Evolutionary conservation across 2,329 filamentous ascomycete genomes (phyloP).

Genomic region (Calcarisporium arbuscula): DNA sequence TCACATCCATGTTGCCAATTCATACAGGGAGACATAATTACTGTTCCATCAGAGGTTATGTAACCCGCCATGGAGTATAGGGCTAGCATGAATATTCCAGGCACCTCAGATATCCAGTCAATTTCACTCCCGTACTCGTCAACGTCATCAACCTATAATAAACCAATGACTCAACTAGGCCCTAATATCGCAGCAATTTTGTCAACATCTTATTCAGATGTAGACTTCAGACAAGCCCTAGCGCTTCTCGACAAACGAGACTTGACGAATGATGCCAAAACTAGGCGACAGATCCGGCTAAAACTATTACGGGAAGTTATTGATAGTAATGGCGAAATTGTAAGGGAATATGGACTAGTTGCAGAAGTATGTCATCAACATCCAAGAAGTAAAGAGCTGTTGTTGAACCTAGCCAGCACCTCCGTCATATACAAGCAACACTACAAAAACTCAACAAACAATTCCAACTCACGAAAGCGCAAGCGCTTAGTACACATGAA

Average conservation of each 20-base stretch:
- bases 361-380: slow-evolving; percentile 60
- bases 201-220: slow-evolving; percentile 86
- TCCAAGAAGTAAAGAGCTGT: slow-evolving; percentile 1
- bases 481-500: slow-evolving; percentile 67
- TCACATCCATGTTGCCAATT: too few species aligned
- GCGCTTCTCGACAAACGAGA: slow-evolving; percentile 67
- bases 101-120: slow-evolving; percentile 38
- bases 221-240: slow-evolving; percentile 83
- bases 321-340: slow-evolving; percentile 82
- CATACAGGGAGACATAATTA: too few species aligned
- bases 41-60: too few species aligned
- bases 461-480: slow-evolving; percentile 72
- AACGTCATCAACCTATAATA: slow-evolving; percentile 52
- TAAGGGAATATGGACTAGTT: slow-evolving; percentile 82
- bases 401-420: slow-evolving; percentile 56
- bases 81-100: too few species aligned
- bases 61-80: too few species aligned
- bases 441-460: slow-evolving; percentile 73
- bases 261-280: slow-evolving; percentile 68
- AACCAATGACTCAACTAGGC: slow-evolving; percentile 59
- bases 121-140: slow-evolving; percentile 73
- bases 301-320: slow-evolving; percentile 90
- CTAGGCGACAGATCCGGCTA: slow-evolving; percentile 70
- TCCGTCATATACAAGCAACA: slow-evolving; percentile 73
- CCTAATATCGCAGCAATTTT: slow-evolving; percentile 79